Conservation (phyloP, 306 rosid species). For the Pyrus bretschneideri region DNA sequence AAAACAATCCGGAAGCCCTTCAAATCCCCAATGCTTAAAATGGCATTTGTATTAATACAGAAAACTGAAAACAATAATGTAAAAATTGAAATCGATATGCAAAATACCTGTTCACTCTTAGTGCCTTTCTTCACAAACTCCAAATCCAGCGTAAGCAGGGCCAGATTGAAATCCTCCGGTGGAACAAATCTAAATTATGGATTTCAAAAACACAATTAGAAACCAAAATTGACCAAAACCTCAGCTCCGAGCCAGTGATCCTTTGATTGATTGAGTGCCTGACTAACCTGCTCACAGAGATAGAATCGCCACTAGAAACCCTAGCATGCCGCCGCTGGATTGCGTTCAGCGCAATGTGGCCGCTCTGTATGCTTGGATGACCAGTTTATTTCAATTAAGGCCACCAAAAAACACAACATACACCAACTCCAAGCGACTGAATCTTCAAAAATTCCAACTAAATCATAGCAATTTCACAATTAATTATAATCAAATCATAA, state of each 20-base stretch:
- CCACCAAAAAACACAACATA: slow-evolving; percentile 14
- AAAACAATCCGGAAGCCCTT: slow-evolving; percentile 9
- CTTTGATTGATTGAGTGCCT: background rate
- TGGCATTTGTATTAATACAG: background rate
- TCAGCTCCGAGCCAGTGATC: background rate
- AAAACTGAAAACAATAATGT: background rate
- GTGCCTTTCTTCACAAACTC: slow-evolving; percentile 71
- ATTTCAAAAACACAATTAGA: background rate
- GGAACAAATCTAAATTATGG: slow-evolving; percentile 56
- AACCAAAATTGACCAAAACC: background rate
- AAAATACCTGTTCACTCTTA: slow-evolving; percentile 71
- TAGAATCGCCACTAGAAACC: slow-evolving; percentile 62
- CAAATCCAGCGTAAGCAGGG: slow-evolving; percentile 72
- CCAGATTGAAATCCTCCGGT: slow-evolving; percentile 69
- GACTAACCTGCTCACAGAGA: slow-evolving; percentile 51
- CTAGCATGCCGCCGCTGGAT: slow-evolving; percentile 77
- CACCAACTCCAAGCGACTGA: background rate
- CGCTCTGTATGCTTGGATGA: slow-evolving; percentile 53
- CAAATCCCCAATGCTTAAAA: background rate
- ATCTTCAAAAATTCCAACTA: background rate
- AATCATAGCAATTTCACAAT: background rate
- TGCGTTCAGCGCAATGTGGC: slow-evolving; percentile 69
- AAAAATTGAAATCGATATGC: slow-evolving; percentile 3
- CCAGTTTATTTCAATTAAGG: slow-evolving; percentile 66
- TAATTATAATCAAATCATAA: background rate